Percentiles rank a stretch among this genome's conserved stretches.
Evolutionary conservation across 2,329 filamentous ascomycete species (phyloP).

Genomic region (Lachnellula occidentalis): DNA sequence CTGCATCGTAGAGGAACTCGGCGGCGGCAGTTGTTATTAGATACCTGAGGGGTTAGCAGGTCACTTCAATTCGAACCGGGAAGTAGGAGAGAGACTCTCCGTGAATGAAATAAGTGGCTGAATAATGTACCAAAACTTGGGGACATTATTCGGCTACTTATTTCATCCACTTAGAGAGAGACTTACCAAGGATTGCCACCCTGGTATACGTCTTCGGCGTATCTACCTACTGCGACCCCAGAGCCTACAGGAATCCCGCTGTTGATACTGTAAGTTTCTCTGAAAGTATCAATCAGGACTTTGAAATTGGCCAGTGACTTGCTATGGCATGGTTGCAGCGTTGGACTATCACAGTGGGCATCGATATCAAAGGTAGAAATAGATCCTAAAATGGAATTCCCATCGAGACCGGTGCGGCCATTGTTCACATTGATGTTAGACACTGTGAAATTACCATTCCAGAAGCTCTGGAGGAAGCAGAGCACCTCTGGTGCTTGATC

Average conservation of each 20-base stretch:
- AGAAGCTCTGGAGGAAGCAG: conserved; percentile 71
- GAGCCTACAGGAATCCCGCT: conserved; percentile 50
- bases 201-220: conserved; percentile 68
- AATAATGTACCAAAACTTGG: no score
- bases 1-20: conserved; percentile 72
- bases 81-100: background rate
- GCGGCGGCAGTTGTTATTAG: conserved; percentile 69
- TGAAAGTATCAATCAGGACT: conserved; percentile 67
- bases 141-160: no score
- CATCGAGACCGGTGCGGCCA: conserved; percentile 63
- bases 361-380: conserved; percentile 65
- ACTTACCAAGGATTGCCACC: conserved; percentile 68
- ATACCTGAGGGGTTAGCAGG: conserved; percentile 36
- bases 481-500: conserved; percentile 63
- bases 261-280: conserved; percentile 61
- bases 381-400: conserved; percentile 61
- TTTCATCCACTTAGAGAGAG: no score
- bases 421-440: conserved; percentile 63
- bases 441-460: conserved; percentile 59
- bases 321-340: conserved; percentile 59
- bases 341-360: conserved; percentile 61
- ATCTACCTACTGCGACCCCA: conserved; percentile 63
- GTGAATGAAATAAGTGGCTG: no score
- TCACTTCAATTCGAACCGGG: background rate
- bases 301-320: conserved; percentile 71